Percentiles rank a stretch among this genome's conserved stretches.
Evolutionary conservation across 805 yeast genomes (phyloP).

Genomic region (Zygosaccharomyces pseudorouxii): DNA sequence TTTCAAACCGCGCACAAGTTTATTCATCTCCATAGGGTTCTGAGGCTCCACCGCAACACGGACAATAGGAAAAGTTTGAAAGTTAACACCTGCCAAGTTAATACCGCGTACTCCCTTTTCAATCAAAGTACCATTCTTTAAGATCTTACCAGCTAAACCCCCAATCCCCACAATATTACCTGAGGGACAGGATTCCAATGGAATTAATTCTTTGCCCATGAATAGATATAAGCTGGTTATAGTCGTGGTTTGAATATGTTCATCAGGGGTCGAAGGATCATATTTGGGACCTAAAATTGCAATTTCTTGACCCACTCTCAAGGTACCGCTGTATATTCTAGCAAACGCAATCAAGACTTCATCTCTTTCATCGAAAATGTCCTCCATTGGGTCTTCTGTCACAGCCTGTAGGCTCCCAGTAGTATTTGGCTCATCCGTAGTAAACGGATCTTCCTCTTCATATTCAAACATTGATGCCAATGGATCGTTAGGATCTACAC

Average conservation of each 20-base stretch:
- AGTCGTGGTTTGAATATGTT: constrained; percentile 51
- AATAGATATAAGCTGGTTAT: constrained; percentile 70
- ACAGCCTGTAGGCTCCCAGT: constrained; percentile 13
- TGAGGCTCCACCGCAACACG: constrained; percentile 94
- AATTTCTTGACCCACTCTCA: constrained; percentile 68
- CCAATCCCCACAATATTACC: constrained; percentile 94
- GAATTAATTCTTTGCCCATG: constrained; percentile 88
- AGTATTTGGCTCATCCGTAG: constrained; percentile 29
- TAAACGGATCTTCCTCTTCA: constrained; percentile 53
- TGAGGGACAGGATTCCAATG: constrained; percentile 78
- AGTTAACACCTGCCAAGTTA: constrained; percentile 71
- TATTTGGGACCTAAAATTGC: constrained; percentile 83
- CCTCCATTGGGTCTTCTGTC: constrained; percentile 46
- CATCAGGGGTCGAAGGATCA: constrained; percentile 57
- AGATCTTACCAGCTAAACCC: constrained; percentile 75
- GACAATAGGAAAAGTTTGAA: constrained; percentile 84
- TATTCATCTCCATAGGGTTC: constrained; percentile 73
- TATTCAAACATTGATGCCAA: constrained; percentile 39
- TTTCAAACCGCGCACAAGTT: constrained; percentile 71
- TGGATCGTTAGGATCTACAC: constrained; percentile 38
- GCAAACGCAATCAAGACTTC: constrained; percentile 86
- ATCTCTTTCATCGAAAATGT: constrained; percentile 41
- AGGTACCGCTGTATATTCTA: constrained; percentile 80
- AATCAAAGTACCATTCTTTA: constrained; percentile 83
- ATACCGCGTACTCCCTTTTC: constrained; percentile 55